Percentiles rank a stretch among this genome's conserved stretches.
Evolutionary conservation across 208 protist genomes (phyloP).

Genomic region (Novymonas esmeraldas): DNA sequence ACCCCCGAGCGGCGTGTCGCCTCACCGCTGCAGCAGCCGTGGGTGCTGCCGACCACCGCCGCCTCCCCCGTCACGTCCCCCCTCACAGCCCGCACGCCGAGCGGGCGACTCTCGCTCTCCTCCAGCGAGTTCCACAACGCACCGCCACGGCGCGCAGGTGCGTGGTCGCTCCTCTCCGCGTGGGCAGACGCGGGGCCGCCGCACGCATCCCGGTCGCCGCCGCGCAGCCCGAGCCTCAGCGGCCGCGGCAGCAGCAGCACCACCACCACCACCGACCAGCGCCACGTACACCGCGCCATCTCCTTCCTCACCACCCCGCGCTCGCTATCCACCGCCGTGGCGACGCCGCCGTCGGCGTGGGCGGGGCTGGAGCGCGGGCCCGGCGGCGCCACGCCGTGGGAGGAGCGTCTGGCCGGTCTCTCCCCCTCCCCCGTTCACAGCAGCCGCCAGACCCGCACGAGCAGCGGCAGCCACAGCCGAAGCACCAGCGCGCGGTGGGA

Average conservation of each 20-base stretch:
- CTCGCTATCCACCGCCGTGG: conserved; percentile 13
- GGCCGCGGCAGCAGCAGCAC: background rate
- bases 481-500: background rate
- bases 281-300: conserved; percentile 7
- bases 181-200: background rate
- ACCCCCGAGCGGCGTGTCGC: background rate
- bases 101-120: conserved; percentile 14
- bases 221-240: conserved; percentile 16
- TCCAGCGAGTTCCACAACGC: conserved; percentile 15
- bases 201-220: background rate
- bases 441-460: conserved; percentile 3
- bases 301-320: conserved; percentile 18
- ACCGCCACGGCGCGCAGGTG: conserved; percentile 3
- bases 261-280: background rate
- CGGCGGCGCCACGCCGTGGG: background rate
- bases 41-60: background rate
- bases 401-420: background rate
- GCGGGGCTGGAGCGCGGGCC: conserved; percentile 1
- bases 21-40: conserved; percentile 10
- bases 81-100: conserved; percentile 18
- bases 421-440: conserved; percentile 10
- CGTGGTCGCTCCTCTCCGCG: background rate
- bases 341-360: background rate
- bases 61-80: conserved; percentile 1
- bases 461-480: background rate